Percentiles rank a stretch among this genome's conserved stretches.
Evolutionary conservation across 768 basidiomycete genomes (phyloP).

Genomic region (Hydnomerulius pinastri): DNA sequence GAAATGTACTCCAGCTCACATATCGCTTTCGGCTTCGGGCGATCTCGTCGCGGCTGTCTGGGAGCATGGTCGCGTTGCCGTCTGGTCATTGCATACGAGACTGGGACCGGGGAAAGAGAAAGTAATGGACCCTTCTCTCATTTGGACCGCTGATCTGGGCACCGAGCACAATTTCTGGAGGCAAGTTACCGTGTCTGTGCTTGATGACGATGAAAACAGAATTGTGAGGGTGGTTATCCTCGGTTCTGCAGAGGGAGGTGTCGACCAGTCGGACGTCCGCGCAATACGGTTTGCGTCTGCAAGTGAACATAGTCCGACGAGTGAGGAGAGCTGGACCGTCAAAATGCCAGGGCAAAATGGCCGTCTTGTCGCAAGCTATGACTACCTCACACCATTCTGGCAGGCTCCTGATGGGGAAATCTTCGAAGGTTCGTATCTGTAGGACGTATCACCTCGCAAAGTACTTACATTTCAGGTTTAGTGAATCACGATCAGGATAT

Average conservation of each 20-base stretch:
- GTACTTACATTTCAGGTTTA: slow-evolving; percentile 4
- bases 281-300: slow-evolving; percentile 13
- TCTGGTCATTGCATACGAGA: slow-evolving; percentile 72
- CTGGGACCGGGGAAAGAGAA: slow-evolving; percentile 57
- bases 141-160: slow-evolving; percentile 34
- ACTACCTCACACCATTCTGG: slow-evolving; percentile 32
- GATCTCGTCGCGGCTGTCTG: slow-evolving; percentile 71
- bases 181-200: slow-evolving; percentile 28
- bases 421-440: slow-evolving; percentile 39
- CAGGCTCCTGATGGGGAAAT: slow-evolving; percentile 53
- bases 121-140: slow-evolving; percentile 54
- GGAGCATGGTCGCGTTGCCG: slow-evolving; percentile 64
- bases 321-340: slow-evolving; percentile 8
- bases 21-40: slow-evolving; percentile 55
- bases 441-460: neutral
- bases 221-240: slow-evolving; percentile 37
- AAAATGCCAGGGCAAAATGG: slow-evolving; percentile 45
- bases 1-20: slow-evolving; percentile 61
- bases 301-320: neutral
- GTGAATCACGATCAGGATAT: slow-evolving; percentile 22
- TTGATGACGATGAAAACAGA: slow-evolving; percentile 1
- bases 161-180: slow-evolving; percentile 23
- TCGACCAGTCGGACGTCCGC: slow-evolving; percentile 36
- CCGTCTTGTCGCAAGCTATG: slow-evolving; percentile 40
- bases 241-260: slow-evolving; percentile 36